A percentile compares a stretch with the other conserved stretches of the same genome.
Evolutionary conservation across 2,329 filamentous ascomycete genomes (phyloP).

Genomic region (Alternaria sp.): DNA sequence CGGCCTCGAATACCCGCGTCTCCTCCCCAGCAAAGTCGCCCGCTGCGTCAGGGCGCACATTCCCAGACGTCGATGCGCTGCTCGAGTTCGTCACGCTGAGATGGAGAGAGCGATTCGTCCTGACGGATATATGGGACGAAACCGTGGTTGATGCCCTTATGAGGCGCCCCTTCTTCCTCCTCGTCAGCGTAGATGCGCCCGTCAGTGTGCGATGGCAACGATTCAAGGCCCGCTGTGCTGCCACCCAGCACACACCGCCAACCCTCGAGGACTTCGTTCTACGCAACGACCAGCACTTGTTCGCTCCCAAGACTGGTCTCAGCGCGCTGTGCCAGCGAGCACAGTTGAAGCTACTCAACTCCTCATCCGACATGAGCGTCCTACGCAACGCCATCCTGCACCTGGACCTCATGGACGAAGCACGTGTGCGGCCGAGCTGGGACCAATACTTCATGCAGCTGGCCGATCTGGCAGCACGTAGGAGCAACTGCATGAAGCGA

Average conservation of each 20-base stretch:
- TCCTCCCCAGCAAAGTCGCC: conserved; percentile 25
- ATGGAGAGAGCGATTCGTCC: conserved; percentile 88
- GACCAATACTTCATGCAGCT: conserved; percentile 98
- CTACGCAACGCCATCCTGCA: conserved; percentile 76
- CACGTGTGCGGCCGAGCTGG: conserved; percentile 88
- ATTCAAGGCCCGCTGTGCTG: conserved; percentile 68
- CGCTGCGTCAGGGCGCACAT: conserved; percentile 48
- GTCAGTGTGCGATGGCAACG: conserved; percentile 84
- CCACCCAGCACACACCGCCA: conserved; percentile 59
- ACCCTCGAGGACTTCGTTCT: conserved; percentile 67
- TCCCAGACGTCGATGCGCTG: conserved; percentile 68
- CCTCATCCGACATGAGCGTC: conserved; percentile 73
- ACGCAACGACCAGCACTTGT: conserved; percentile 79
- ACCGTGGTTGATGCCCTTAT: conserved; percentile 76
- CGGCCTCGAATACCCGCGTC: conserved; percentile 51
- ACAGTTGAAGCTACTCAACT: conserved; percentile 86
- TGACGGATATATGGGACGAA: conserved; percentile 81
- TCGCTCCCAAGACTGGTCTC: conserved; percentile 69
- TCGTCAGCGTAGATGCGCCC: conserved; percentile 91
- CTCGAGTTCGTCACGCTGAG: conserved; percentile 85
- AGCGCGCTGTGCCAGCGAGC: conserved; percentile 82
- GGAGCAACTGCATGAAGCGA: conserved; percentile 98
- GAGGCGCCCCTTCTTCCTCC: conserved; percentile 88
- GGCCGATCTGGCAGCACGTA: conserved; percentile 87
- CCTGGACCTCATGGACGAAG: conserved; percentile 79